Evolutionary conservation across 305 asterid genomes (phyloP).

Genomic region (Fraxinus angustifolia): DNA sequence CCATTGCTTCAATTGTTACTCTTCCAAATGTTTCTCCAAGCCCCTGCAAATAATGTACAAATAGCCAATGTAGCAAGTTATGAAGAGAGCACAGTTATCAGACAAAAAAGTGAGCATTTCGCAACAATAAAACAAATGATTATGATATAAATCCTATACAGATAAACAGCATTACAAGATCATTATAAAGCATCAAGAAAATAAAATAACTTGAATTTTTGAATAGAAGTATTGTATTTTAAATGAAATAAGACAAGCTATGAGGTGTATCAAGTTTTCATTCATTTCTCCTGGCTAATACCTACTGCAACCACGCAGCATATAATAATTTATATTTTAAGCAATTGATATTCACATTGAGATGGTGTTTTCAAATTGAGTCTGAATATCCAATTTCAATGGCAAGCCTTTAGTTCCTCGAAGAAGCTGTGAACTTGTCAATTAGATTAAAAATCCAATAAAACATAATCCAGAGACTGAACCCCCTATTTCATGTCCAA

Average conservation of each 20-base stretch:
- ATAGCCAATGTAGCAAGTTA: not conserved
- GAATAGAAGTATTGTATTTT: not conserved
- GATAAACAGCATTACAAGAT: not conserved
- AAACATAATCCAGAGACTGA: too few species aligned
- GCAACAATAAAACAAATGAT: not conserved
- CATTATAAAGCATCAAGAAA: not conserved
- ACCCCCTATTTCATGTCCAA: too few species aligned
- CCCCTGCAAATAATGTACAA: conserved; percentile 54
- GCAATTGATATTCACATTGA: too few species aligned
- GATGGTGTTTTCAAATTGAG: too few species aligned
- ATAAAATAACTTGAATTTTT: not conserved
- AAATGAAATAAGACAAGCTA: not conserved
- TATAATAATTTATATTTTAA: too few species aligned
- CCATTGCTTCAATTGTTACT: conserved; percentile 98
- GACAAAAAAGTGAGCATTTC: not conserved
- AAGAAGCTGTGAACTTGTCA: too few species aligned
- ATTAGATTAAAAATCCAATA: too few species aligned
- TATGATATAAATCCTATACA: not conserved
- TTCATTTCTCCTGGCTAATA: not conserved
- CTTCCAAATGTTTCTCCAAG: conserved; percentile 97
- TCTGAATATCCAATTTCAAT: too few species aligned
- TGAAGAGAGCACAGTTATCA: not conserved
- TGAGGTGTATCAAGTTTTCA: not conserved
- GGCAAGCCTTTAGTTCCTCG: too few species aligned
- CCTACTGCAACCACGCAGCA: too few species aligned